Conservation (phyloP, 1,139 yeast species). For the Geotrichum restrictum region DNA sequence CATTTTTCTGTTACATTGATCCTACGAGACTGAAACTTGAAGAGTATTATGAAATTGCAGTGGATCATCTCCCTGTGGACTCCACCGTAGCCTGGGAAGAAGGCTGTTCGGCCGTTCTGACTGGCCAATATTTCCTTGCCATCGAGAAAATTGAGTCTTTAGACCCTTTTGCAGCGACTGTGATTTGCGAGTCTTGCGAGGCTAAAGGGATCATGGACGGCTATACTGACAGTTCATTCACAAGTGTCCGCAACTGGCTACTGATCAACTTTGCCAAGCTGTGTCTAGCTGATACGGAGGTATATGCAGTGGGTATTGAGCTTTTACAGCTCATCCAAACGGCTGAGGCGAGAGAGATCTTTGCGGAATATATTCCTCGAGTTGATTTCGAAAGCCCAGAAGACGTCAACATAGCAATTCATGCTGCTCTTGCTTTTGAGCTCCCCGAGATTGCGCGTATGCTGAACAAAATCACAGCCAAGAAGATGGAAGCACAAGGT, state of each 20-base stretch:
- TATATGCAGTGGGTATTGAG: constrained; percentile 28
- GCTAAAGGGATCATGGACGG: constrained; percentile 56
- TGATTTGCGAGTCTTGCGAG: constrained; percentile 60
- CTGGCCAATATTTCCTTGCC: constrained; percentile 56
- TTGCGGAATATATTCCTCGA: constrained; percentile 60
- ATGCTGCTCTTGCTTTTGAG: constrained; percentile 48
- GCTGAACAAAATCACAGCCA: constrained; percentile 29
- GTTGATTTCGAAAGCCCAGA: constrained; percentile 56
- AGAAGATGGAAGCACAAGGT: constrained; percentile 30
- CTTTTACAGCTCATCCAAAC: constrained; percentile 26
- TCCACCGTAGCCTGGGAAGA: constrained; percentile 52
- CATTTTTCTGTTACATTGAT: constrained; percentile 60
- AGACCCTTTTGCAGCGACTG: constrained; percentile 67
- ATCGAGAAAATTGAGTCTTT: constrained; percentile 58
- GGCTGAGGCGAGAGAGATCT: constrained; percentile 43
- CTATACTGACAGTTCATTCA: constrained; percentile 35
- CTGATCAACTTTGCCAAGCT: constrained; percentile 29
- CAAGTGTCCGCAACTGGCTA: constrained; percentile 29
- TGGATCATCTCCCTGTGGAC: constrained; percentile 41
- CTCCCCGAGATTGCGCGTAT: constrained; percentile 28
- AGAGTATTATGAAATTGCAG: constrained; percentile 43
- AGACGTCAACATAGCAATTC: constrained; percentile 76
- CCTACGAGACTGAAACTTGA: constrained; percentile 46
- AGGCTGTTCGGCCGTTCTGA: constrained; percentile 58
- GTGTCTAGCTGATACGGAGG: constrained; percentile 25